Base-by-base conservation (phyloP, 2,329 filamentous ascomycete genomes). In the Pseudogymnoascus sp. region DNA sequence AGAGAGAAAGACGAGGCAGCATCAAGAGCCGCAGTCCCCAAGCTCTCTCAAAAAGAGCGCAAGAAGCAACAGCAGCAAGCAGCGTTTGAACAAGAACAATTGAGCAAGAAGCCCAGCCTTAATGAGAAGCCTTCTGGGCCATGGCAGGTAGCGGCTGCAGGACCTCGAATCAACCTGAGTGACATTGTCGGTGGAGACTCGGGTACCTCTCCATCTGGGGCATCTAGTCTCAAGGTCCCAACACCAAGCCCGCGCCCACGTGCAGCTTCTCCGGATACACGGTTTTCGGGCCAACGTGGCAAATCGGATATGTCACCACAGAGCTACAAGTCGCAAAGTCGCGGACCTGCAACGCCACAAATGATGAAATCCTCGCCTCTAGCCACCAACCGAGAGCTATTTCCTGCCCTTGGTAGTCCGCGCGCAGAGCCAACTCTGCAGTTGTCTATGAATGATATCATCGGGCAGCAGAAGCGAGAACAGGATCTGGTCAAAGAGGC, bases 41-140 rank as follows among this genome's bases (percentile, higher is more conserved):
- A 90, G 73, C 76, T 96, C 68, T 96, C 93, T 0, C 95, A 97
- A 70, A 96, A 95, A 72, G 93, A 97, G 74, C 87, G 92, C 21
- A 97, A 96, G 77, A 90, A 85, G 72, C 85, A 92, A 67, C 85
- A 91, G 69, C 88, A 91, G 70, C 76, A 81, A 64, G 76, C 74
- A 34, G 74, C 78, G 6, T 75, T 77, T 68, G 74, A 77, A 60
- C 66, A 73, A 31, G 59, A 60, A 2, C 18, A 60, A 8, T 12
- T 40, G 18, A 31, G n/a, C 14, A 60, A 60, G 38, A 28, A 38
- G 59, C 16, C 21, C 3, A 40, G n/a, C 7, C 21, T 1, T 1
- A 42, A 2, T 40, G 59, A 60, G 8, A 78, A 75, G 40, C 28
- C 65, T 16, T 72, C 76, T 8, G 78, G 82, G 4, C 88, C 89